A percentile compares a stretch with the other conserved stretches of the same genome.
phyloP scores from a whole-genome alignment of 257 asterid genomes.

The Schizonepeta tenuifolia region DNA sequence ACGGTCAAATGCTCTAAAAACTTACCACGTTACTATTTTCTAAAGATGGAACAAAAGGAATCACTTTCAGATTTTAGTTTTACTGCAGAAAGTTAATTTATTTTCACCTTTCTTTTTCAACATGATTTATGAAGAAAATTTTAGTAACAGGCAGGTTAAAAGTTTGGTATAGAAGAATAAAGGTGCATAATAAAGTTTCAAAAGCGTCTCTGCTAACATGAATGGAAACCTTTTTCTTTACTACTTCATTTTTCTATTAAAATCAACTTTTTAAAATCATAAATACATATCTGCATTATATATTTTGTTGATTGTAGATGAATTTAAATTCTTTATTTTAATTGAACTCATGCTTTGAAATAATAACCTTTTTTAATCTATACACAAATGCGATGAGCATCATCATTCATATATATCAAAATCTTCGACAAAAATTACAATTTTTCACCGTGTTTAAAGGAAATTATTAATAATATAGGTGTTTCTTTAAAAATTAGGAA shows the following conservation, averaged over 20 bases:
- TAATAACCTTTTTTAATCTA: neutral
- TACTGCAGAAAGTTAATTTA: conserved; percentile 15
- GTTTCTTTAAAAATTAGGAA: neutral
- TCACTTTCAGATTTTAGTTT: conserved; percentile 24
- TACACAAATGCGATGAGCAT: neutral
- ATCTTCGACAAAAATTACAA: neutral
- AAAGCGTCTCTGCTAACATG: conserved; percentile 43
- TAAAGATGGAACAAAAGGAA: conserved; percentile 16
- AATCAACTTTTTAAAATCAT: no score
- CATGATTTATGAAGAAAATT: neutral
- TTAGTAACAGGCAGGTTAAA: conserved; percentile 35
- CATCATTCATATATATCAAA: neutral
- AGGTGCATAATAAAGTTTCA: conserved; percentile 56
- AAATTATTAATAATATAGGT: neutral
- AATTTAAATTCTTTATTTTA: neutral
- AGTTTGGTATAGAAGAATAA: conserved; percentile 40
- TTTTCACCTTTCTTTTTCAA: neutral
- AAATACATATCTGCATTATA: no score
- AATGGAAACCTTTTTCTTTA: conserved; percentile 40
- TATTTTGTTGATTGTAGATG: no score
- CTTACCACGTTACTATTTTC: neutral
- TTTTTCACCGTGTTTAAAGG: neutral
- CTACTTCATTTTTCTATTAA: neutral
- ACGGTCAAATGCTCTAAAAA: no score
- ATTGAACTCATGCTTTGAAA: neutral